phyloP scores from a whole-genome alignment of 148 eudicot genomes.

The Silene conica region DNA sequence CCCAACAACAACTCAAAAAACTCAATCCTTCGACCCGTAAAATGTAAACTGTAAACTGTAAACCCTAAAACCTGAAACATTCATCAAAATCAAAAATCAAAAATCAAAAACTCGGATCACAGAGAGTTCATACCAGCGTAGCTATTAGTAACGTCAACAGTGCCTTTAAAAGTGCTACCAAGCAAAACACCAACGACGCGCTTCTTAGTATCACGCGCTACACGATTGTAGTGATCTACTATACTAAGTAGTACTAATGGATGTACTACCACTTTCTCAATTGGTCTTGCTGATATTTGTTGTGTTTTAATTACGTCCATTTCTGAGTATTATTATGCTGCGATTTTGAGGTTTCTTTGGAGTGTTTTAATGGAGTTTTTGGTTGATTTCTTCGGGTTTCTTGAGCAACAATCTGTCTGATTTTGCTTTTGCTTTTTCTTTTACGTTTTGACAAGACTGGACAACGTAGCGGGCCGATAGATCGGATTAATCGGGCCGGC shows the following conservation, averaged over 20 bases:
- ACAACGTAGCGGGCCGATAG: no score
- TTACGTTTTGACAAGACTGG: no score
- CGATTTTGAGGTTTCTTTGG: neutral
- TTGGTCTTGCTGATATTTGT: constrained; percentile 65
- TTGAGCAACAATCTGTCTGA: neutral
- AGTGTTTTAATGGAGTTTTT: neutral
- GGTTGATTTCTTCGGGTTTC: neutral
- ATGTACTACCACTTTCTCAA: constrained; percentile 90
- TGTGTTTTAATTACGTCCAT: constrained; percentile 99
- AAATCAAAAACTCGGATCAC: no score
- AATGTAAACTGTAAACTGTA: neutral
- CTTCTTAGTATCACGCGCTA: constrained; percentile 88
- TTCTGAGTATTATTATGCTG: no score
- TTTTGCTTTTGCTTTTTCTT: no score
- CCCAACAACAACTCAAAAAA: neutral
- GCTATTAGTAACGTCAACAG: constrained; percentile 84
- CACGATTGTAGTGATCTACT: constrained; percentile 97
- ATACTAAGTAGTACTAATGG: constrained; percentile 88
- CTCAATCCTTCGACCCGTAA: neutral
- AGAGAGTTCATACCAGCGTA: constrained; percentile 56
- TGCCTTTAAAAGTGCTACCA: constrained; percentile 70
- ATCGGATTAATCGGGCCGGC: no score
- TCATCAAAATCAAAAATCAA: constrained; percentile 11
- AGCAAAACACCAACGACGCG: constrained; percentile 91
- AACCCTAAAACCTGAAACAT: neutral